Evolutionary conservation across 371 early-diverging fungal species (phyloP).

Genomic region (Choanephora cucurbitarum): DNA sequence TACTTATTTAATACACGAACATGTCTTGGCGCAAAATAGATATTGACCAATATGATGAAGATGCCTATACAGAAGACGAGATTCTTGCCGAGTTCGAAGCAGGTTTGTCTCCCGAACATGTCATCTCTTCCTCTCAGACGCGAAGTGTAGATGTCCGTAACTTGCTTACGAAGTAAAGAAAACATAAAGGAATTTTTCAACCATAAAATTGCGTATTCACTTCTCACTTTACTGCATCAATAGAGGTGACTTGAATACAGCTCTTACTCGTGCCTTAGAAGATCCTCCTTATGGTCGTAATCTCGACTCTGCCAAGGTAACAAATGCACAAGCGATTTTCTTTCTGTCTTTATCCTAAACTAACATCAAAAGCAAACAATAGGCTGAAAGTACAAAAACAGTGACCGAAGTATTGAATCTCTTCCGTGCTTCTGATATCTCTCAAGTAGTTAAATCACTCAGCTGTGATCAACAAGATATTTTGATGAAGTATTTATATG

Average conservation of each 20-base stretch:
- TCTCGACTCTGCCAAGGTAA: slow-evolving; percentile 73
- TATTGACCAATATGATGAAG: slow-evolving; percentile 84
- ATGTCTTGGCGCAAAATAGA: slow-evolving; percentile 75
- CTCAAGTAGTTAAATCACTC: slow-evolving; percentile 62
- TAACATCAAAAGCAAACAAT: not conserved
- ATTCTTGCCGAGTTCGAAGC: slow-evolving; percentile 45
- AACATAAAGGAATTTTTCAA: not conserved
- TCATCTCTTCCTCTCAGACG: slow-evolving; percentile 55
- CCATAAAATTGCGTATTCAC: not conserved
- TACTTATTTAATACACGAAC: too few species aligned
- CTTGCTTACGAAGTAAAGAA: slow-evolving; percentile 49
- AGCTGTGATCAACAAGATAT: slow-evolving; percentile 68
- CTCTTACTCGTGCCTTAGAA: slow-evolving; percentile 71
- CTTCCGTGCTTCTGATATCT: slow-evolving; percentile 70
- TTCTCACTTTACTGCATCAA: not conserved
- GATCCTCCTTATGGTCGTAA: slow-evolving; percentile 84
- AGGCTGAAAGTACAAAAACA: slow-evolving; percentile 72
- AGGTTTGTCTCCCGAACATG: slow-evolving; percentile 52
- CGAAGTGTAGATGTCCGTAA: slow-evolving; percentile 67
- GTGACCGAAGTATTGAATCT: slow-evolving; percentile 81
- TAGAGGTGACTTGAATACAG: slow-evolving; percentile 71
- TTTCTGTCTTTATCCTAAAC: not conserved
- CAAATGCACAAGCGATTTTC: not conserved
- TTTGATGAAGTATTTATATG: slow-evolving; percentile 90
- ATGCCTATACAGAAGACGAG: slow-evolving; percentile 70